These are phyloP conservation scores for Zygosaccharomyces rouxii DNA, from an alignment of 805 yeast species.

Conservation along the genomic window DNA sequence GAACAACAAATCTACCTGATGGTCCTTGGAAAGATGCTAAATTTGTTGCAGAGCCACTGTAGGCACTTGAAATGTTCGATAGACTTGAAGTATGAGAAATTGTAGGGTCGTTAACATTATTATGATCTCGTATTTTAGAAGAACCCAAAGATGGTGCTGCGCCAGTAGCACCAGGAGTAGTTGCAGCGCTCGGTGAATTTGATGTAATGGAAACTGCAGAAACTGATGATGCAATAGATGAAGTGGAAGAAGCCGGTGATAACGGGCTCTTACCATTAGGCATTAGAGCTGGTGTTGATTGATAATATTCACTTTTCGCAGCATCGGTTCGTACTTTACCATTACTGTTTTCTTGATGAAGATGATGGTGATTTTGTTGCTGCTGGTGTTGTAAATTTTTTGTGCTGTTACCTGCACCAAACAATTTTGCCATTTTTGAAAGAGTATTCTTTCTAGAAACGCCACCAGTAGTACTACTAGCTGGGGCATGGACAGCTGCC, in stretches of 20 bases:
- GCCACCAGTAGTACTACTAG: constrained; percentile 2
- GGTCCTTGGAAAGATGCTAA: constrained; percentile 1
- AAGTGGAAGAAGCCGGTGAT: constrained; percentile 16
- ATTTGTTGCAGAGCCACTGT: constrained; percentile 2
- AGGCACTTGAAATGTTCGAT: neutral
- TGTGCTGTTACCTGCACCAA: constrained; percentile 7
- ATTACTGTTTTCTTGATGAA: neutral
- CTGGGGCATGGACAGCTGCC: neutral
- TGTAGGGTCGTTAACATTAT: neutral
- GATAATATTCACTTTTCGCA: constrained; percentile 3
- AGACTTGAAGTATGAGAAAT: neutral
- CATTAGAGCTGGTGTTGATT: neutral
- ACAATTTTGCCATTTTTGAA: constrained; percentile 13
- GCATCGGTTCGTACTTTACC: constrained; percentile 2
- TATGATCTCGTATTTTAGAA: constrained; percentile 11
- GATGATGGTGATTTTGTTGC: neutral
- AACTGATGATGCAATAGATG: constrained; percentile 16
- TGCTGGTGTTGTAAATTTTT: neutral
- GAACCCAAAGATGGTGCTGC: neutral
- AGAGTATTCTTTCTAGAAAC: constrained; percentile 14
- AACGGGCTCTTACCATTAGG: constrained; percentile 5
- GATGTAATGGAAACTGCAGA: constrained; percentile 15
- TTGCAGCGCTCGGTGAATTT: constrained; percentile 14
- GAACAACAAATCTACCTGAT: constrained; percentile 44
- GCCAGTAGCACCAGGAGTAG: constrained; percentile 4